Evolutionary conservation across 805 yeast species (phyloP).

Genomic region (Metschnikowia noctiluminum): DNA sequence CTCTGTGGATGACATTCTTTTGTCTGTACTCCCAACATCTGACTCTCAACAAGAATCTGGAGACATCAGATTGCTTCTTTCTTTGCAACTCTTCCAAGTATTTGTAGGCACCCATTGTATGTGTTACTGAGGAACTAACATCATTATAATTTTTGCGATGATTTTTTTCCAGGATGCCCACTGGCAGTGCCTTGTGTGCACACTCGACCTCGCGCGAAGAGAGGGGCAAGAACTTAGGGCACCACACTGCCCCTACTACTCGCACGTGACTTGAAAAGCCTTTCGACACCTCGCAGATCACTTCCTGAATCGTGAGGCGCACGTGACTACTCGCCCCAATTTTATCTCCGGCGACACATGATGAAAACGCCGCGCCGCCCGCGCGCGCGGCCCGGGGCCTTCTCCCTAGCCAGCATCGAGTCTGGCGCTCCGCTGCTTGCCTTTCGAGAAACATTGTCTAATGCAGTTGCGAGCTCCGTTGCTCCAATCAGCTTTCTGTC

Average conservation of each 20-base stretch:
- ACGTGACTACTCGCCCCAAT: too few relatives aligned
- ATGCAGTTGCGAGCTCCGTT: too few relatives aligned
- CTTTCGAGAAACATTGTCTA: too few relatives aligned
- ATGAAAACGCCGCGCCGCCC: background rate
- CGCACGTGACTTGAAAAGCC: too few relatives aligned
- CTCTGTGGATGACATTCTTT: slow-evolving; percentile 97
- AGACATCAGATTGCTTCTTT: slow-evolving; percentile 99
- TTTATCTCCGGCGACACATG: background rate
- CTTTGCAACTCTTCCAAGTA: slow-evolving; percentile 98
- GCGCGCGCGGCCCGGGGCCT: too few relatives aligned
- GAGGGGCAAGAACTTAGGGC: too few relatives aligned
- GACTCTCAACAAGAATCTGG: slow-evolving; percentile 98
- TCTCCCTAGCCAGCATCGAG: too few relatives aligned
- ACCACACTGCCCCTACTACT: too few relatives aligned
- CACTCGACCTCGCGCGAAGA: background rate
- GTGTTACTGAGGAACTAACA: background rate
- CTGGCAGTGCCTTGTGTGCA: slow-evolving; percentile 1
- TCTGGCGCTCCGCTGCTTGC: too few relatives aligned
- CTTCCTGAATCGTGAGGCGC: too few relatives aligned
- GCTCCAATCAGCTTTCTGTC: too few relatives aligned
- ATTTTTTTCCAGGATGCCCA: slow-evolving; percentile 3
- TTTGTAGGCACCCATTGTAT: slow-evolving; percentile 98
- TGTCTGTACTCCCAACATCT: slow-evolving; percentile 99
- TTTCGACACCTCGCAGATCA: too few relatives aligned
- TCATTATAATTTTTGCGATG: background rate